phyloP scores from a whole-genome alignment of 495 filamentous ascomycete genomes.

The Podospora didyma region DNA sequence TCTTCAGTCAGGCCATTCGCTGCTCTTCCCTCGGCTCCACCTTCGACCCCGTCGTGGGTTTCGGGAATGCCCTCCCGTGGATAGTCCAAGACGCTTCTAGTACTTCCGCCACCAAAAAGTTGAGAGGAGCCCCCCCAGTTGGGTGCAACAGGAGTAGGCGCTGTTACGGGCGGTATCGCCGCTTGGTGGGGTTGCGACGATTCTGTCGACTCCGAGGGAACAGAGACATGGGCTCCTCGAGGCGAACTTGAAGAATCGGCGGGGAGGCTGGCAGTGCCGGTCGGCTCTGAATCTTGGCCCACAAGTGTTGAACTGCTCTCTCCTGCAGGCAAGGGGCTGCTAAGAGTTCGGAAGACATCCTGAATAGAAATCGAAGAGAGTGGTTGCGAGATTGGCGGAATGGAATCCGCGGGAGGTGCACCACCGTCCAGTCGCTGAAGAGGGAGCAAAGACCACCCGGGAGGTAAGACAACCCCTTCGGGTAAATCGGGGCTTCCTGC shows the following conservation, averaged over 20 bases:
- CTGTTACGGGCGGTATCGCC: constrained; percentile 28
- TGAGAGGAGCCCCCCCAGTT: constrained; percentile 41
- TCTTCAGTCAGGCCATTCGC: not conserved
- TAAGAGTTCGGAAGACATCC: constrained; percentile 6
- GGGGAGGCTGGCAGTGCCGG: not conserved
- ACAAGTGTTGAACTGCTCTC: not conserved
- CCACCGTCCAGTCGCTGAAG: constrained; percentile 54
- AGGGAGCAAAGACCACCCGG: constrained; percentile 72
- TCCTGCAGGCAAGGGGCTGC: constrained; percentile 2
- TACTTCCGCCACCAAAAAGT: constrained; percentile 24
- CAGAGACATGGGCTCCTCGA: not conserved
- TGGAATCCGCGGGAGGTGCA: constrained; percentile 13
- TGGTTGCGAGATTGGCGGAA: constrained; percentile 12
- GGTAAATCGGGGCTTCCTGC: constrained; percentile 67
- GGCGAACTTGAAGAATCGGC: not conserved
- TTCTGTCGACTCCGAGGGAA: not conserved
- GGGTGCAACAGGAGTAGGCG: constrained; percentile 37
- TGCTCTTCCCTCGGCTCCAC: constrained; percentile 4
- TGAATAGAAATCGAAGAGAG: constrained; percentile 12
- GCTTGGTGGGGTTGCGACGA: constrained; percentile 4
- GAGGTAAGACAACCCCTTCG: constrained; percentile 66
- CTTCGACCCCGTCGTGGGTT: constrained; percentile 8
- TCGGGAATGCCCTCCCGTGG: constrained; percentile 1
- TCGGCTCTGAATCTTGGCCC: not conserved
- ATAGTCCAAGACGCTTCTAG: constrained; percentile 11